Evolutionary conservation across 139 green algal genomes (phyloP).

Genomic region (Pleodorina starrii): DNA sequence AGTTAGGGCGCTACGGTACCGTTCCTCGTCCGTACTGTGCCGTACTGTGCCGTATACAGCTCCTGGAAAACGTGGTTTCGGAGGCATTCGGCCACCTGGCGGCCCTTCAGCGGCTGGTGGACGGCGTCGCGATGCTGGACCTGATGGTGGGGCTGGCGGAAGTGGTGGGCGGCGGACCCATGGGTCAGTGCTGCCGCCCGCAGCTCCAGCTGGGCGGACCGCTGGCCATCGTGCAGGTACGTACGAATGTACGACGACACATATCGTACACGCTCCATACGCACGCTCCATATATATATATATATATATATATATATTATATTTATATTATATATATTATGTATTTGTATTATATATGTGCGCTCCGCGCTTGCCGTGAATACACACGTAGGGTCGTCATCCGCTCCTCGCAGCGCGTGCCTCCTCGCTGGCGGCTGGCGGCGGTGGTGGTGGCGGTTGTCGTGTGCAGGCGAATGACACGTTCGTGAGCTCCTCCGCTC

Average conservation of each 20-base stretch:
- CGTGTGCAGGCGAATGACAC: slow-evolving; percentile 77
- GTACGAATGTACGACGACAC: background rate
- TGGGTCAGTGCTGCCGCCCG: slow-evolving; percentile 53
- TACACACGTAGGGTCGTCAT: slow-evolving; percentile 67
- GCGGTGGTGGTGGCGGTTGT: background rate
- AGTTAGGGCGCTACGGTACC: no score
- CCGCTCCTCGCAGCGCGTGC: slow-evolving; percentile 61
- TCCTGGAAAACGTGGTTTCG: slow-evolving; percentile 75
- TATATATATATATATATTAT: background rate
- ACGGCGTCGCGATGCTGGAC: slow-evolving; percentile 87
- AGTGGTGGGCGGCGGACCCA: background rate
- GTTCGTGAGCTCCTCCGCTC: slow-evolving; percentile 69
- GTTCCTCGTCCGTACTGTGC: no score
- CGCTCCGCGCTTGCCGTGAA: no score
- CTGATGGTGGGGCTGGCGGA: slow-evolving; percentile 45
- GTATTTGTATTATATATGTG: background rate
- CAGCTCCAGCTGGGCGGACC: slow-evolving; percentile 55
- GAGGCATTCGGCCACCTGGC: slow-evolving; percentile 65
- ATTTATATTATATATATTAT: background rate
- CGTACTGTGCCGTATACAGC: slow-evolving; percentile 58
- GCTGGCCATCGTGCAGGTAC: slow-evolving; percentile 70
- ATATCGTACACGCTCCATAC: background rate
- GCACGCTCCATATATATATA: background rate
- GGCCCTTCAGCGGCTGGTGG: slow-evolving; percentile 81
- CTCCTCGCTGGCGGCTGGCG: slow-evolving; percentile 24